phyloP scores from a whole-genome alignment of 768 basidiomycete genomes.

The Paxillus ammoniavirescens region DNA sequence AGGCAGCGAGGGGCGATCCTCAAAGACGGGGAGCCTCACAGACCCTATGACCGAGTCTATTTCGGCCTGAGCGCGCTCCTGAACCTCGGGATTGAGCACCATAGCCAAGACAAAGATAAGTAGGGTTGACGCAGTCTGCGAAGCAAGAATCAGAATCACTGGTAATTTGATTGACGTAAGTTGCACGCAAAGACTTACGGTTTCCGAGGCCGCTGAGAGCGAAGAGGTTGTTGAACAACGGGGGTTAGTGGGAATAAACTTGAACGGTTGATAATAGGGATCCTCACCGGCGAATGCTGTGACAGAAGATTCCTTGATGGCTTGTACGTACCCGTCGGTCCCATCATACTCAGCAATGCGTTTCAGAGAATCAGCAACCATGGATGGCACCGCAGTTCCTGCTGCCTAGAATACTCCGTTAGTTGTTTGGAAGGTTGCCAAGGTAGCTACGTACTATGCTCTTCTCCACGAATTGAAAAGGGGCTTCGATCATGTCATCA shows the following conservation, averaged over 20 bases:
- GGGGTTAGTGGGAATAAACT: not conserved
- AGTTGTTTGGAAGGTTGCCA: not conserved
- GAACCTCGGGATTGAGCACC: conserved; percentile 36
- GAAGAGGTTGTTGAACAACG: not conserved
- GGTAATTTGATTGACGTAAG: not conserved
- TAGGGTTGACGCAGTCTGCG: conserved; percentile 32
- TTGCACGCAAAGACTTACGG: conserved; percentile 13
- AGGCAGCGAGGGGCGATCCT: conserved; percentile 25
- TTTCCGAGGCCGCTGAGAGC: conserved; percentile 27
- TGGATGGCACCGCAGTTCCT: conserved; percentile 25
- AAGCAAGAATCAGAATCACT: not conserved
- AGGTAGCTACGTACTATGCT: conserved; percentile 25
- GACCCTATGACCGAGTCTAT: conserved; percentile 32
- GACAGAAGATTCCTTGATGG: conserved; percentile 28
- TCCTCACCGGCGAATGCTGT: conserved; percentile 30
- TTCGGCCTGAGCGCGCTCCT: conserved; percentile 38
- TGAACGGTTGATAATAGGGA: not conserved
- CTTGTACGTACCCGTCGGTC: conserved; percentile 10
- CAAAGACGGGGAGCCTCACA: conserved; percentile 31
- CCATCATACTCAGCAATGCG: conserved; percentile 6
- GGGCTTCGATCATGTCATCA: conserved; percentile 24
- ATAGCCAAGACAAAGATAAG: conserved; percentile 35
- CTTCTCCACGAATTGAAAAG: conserved; percentile 32
- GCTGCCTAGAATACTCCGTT: conserved; percentile 13
- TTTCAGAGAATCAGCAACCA: conserved; percentile 25